A percentile compares a stretch with the other conserved stretches of the same genome.
phyloP scores from a whole-genome alignment of 768 basidiomycete genomes.

The Paxillus involutus region DNA sequence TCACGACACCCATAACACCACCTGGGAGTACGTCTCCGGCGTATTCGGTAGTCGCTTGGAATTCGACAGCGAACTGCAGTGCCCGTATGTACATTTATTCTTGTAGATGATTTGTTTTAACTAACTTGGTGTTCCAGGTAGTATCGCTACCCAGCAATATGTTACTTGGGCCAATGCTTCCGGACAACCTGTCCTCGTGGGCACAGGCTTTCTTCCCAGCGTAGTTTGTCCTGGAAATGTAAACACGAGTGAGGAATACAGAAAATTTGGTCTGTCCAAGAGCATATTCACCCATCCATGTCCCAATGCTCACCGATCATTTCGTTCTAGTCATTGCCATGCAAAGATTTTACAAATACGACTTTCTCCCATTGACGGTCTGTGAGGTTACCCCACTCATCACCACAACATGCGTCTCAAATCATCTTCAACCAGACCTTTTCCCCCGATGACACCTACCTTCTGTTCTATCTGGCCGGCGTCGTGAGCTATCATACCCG shows the following conservation, averaged over 20 bases:
- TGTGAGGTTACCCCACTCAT: constrained; percentile 13
- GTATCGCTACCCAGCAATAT: background rate
- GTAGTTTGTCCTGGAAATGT: no score
- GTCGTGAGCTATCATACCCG: no score
- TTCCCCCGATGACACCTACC: background rate
- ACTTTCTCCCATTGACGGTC: constrained; percentile 5
- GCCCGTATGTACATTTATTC: background rate
- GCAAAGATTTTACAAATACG: constrained; percentile 10
- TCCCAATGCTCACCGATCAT: background rate
- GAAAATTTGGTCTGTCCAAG: constrained; percentile 1
- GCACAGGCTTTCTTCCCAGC: background rate
- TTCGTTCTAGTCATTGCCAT: background rate
- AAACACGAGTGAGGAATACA: no score
- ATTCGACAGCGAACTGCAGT: background rate
- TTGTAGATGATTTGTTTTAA: no score
- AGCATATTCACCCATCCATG: no score
- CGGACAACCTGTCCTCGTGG: background rate
- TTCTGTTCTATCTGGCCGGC: background rate
- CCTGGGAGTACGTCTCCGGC: background rate
- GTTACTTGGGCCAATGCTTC: background rate
- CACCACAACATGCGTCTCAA: constrained; percentile 3
- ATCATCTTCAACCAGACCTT: background rate
- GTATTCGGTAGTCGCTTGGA: no score
- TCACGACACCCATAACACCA: background rate
- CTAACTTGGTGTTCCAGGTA: no score